These are phyloP conservation scores for Allomyces arbusculus DNA, from an alignment of 192 early-diverging fungal species.

Conservation along the genomic window DNA sequence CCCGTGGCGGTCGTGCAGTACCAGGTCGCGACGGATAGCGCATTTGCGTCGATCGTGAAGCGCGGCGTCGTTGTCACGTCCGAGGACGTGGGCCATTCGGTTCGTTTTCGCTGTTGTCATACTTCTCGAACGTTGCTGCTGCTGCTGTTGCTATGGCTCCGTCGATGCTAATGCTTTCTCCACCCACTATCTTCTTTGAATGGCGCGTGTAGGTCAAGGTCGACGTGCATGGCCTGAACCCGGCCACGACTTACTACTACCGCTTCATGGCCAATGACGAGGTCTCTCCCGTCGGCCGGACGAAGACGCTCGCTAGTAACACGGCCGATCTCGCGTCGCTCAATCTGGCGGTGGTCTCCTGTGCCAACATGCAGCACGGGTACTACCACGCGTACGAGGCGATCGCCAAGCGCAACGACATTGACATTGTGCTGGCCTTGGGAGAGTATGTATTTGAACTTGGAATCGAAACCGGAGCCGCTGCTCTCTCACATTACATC, in stretches of 20 bases:
- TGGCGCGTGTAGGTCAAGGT: slow-evolving; percentile 12
- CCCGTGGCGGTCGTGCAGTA: slow-evolving; percentile 6
- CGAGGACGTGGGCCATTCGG: no score
- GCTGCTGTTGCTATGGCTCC: no score
- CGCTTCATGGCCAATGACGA: slow-evolving; percentile 6
- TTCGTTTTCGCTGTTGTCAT: no score
- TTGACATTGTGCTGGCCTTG: slow-evolving; percentile 17
- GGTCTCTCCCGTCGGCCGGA: slow-evolving; percentile 8
- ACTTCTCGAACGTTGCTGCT: no score
- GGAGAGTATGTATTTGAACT: slow-evolving; percentile 12
- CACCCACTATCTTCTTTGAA: no score
- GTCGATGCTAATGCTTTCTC: no score
- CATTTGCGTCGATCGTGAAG: slow-evolving; percentile 3
- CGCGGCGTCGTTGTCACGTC: slow-evolving; percentile 5
- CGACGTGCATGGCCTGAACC: slow-evolving; percentile 12
- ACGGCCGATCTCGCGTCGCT: slow-evolving; percentile 1
- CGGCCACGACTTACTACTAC: slow-evolving; percentile 13
- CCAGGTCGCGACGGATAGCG: slow-evolving; percentile 1
- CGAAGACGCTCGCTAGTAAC: slow-evolving; percentile 8
- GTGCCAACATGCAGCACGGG: slow-evolving; percentile 12
- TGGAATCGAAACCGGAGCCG: no score
- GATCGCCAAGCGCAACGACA: slow-evolving; percentile 7
- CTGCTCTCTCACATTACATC: no score
- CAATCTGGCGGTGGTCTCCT: slow-evolving; percentile 16
- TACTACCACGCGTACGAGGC: slow-evolving; percentile 19